Conservation (phyloP, 108 stramenopile genomes). For the Mayamaea pseudoterrestris region DNA sequence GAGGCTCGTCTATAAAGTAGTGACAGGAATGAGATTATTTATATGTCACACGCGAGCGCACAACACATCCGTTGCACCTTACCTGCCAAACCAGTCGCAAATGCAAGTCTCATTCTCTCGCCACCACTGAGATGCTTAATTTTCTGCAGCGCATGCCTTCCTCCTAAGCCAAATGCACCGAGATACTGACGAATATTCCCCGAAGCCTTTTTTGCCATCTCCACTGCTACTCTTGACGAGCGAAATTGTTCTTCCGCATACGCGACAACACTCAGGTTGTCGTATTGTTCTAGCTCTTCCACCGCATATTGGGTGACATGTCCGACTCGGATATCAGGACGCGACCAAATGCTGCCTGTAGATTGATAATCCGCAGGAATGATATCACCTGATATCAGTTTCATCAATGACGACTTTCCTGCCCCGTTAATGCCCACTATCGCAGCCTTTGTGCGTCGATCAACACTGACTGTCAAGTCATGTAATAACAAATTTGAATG, state of each 20-base stretch:
- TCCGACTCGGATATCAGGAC: conserved; percentile 61
- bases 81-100: conserved; percentile 63
- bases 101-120: conserved; percentile 76
- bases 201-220: conserved; percentile 22
- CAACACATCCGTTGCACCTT: no score
- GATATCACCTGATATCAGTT: conserved; percentile 60
- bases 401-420: conserved; percentile 81
- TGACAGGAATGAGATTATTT: no score
- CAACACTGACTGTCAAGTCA: conserved; percentile 34
- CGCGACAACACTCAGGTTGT: conserved; percentile 53
- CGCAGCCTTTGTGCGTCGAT: conserved; percentile 62
- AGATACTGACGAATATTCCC: conserved; percentile 70
- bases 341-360: conserved; percentile 29
- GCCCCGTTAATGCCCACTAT: conserved; percentile 81
- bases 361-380: conserved; percentile 44
- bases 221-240: conserved; percentile 21
- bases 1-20: no score
- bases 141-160: conserved; percentile 57
- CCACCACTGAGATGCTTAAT: conserved; percentile 80
- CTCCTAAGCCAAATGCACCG: conserved; percentile 81
- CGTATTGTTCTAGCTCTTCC: conserved; percentile 73
- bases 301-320: conserved; percentile 80
- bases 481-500: conserved; percentile 15
- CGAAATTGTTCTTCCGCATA: conserved; percentile 34
- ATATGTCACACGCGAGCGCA: no score